Conservation (phyloP, 331 rosid genomes). For the Acacia concinna region DNA sequence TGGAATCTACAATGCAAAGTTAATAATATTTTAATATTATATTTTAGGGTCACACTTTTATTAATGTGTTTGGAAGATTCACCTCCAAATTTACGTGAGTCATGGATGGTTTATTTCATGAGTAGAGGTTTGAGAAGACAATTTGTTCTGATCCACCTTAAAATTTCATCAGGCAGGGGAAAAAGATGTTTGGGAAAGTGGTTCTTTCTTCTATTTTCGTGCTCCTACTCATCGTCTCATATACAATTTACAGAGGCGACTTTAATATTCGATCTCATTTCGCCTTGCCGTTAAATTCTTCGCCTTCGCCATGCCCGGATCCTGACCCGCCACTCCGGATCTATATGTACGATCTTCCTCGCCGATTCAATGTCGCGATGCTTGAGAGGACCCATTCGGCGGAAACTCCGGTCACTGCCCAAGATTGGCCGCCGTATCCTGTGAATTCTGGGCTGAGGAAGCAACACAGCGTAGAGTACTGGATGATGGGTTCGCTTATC, state of each 20-base stretch:
- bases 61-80: neutral
- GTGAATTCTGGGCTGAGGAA: slow-evolving; percentile 66
- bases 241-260: slow-evolving; percentile 59
- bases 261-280: slow-evolving; percentile 68
- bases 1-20: neutral
- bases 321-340: slow-evolving; percentile 58
- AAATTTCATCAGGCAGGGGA: neutral
- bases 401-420: slow-evolving; percentile 55
- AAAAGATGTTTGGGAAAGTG: slow-evolving; percentile 55
- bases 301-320: slow-evolving; percentile 34
- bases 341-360: slow-evolving; percentile 97
- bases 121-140: neutral
- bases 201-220: slow-evolving; percentile 47
- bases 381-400: slow-evolving; percentile 43
- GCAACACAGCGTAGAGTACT: slow-evolving; percentile 95
- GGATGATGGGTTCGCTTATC: slow-evolving; percentile 94
- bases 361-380: slow-evolving; percentile 86
- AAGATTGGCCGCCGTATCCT: slow-evolving; percentile 81
- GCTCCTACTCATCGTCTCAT: slow-evolving; percentile 52
- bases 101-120: neutral
- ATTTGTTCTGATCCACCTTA: neutral
- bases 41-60: neutral
- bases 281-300: slow-evolving; percentile 43
- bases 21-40: neutral
- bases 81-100: neutral